phyloP scores from a whole-genome alignment of 192 early-diverging fungal species.

The Chytriomyces confervae region DNA sequence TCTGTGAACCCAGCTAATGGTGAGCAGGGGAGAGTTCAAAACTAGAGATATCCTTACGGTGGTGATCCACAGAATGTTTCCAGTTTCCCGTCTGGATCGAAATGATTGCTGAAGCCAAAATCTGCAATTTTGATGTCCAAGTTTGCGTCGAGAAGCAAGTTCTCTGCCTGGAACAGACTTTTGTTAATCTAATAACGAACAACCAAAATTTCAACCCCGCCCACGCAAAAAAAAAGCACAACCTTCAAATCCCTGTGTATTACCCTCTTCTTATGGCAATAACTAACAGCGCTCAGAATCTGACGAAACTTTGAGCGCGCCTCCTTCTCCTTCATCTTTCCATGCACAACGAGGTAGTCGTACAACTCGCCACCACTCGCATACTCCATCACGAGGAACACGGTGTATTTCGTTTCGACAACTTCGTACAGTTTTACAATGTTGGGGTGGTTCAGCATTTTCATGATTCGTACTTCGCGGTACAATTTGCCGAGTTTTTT shows the following conservation, averaged over 20 bases:
- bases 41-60: slow-evolving; percentile 57
- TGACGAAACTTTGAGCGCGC: slow-evolving; percentile 64
- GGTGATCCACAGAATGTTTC: slow-evolving; percentile 74
- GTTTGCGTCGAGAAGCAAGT: slow-evolving; percentile 63
- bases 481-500: slow-evolving; percentile 69
- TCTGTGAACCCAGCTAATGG: slow-evolving; percentile 24
- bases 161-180: slow-evolving; percentile 57
- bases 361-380: slow-evolving; percentile 93
- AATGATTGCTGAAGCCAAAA: slow-evolving; percentile 67
- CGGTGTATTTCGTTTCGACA: slow-evolving; percentile 84
- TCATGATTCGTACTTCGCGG: slow-evolving; percentile 71
- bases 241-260: slow-evolving; percentile 52
- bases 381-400: slow-evolving; percentile 96
- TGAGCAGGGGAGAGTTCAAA: background rate
- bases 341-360: slow-evolving; percentile 92
- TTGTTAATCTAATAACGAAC: slow-evolving; percentile 57
- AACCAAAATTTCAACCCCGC: too few relatives aligned
- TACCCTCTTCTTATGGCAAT: slow-evolving; percentile 69
- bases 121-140: slow-evolving; percentile 66
- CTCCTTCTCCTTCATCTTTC: slow-evolving; percentile 74
- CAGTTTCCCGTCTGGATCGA: slow-evolving; percentile 62
- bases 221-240: slow-evolving; percentile 55
- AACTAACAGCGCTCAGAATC: slow-evolving; percentile 65
- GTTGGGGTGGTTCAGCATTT: slow-evolving; percentile 79
- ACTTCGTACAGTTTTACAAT: slow-evolving; percentile 89